Percentiles rank a stretch among this genome's conserved stretches.
Conservation (phyloP, 768 basidiomycete genomes). For the Lentinus tigrinus region DNA sequence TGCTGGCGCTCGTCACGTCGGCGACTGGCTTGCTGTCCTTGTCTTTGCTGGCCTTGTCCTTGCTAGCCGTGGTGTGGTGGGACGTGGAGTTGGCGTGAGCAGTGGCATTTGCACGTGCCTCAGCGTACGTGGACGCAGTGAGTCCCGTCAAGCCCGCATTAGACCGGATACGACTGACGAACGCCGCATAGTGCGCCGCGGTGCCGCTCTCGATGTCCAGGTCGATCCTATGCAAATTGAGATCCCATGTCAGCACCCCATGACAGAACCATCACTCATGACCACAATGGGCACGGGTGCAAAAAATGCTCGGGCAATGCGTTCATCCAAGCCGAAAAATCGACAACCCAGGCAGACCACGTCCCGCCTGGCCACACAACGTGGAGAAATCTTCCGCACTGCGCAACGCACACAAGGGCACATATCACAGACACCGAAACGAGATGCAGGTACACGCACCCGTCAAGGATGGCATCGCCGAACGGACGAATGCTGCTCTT, state of each 20-base stretch:
- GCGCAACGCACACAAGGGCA: too few relatives aligned
- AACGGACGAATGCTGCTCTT: constrained; percentile 65
- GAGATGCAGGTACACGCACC: constrained; percentile 39
- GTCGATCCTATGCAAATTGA: constrained; percentile 43
- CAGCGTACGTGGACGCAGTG: constrained; percentile 25
- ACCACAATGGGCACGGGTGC: too few relatives aligned
- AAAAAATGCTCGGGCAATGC: too few relatives aligned
- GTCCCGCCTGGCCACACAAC: too few relatives aligned
- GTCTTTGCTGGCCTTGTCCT: background rate
- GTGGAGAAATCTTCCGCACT: too few relatives aligned
- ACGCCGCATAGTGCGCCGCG: constrained; percentile 26
- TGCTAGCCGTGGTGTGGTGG: background rate
- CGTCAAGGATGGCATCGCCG: constrained; percentile 68
- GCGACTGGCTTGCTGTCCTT: background rate
- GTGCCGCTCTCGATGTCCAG: constrained; percentile 73
- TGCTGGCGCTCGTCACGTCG: constrained; percentile 13
- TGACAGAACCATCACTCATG: background rate
- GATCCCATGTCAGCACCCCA: background rate
- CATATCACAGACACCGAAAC: too few relatives aligned
- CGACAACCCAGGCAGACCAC: too few relatives aligned
- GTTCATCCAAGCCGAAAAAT: background rate
- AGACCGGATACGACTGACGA: constrained; percentile 52
- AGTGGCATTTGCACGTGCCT: constrained; percentile 38
- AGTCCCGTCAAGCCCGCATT: constrained; percentile 43
- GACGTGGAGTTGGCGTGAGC: background rate